Percentiles rank a stretch among this genome's conserved stretches.
Conservation (phyloP, 2,329 filamentous ascomycete genomes). For the Mycocentrospora acerina region DNA sequence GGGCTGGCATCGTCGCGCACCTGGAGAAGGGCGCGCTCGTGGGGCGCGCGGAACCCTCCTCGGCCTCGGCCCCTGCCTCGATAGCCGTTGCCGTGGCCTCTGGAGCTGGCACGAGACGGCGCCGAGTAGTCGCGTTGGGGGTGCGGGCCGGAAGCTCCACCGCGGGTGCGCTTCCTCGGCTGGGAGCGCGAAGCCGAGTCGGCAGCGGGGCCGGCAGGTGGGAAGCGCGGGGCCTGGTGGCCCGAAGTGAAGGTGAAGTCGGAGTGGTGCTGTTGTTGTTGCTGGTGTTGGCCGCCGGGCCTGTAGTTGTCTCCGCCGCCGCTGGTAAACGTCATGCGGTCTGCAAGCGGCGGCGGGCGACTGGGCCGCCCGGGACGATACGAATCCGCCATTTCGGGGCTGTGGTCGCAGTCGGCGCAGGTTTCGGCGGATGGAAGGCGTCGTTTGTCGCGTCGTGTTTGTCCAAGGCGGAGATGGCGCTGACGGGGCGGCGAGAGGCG, state of each 20-base stretch:
- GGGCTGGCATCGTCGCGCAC: slow-evolving; percentile 45
- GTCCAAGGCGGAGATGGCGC: slow-evolving; percentile 8
- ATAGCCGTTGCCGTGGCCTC: slow-evolving; percentile 17
- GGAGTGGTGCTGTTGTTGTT: slow-evolving; percentile 14
- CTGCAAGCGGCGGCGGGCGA: slow-evolving; percentile 20
- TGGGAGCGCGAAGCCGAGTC: slow-evolving; percentile 11
- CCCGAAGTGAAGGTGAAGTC: slow-evolving; percentile 40
- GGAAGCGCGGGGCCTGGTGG: slow-evolving; percentile 32
- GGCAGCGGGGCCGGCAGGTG: slow-evolving; percentile 23
- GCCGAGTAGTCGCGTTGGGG: slow-evolving; percentile 12
- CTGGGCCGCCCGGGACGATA: slow-evolving; percentile 29
- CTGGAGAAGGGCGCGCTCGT: slow-evolving; percentile 49
- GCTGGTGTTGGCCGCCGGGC: slow-evolving; percentile 16
- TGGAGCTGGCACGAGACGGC: slow-evolving; percentile 11
- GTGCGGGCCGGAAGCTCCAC: slow-evolving; percentile 12
- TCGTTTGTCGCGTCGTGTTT: slow-evolving; percentile 5
- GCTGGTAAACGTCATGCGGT: slow-evolving; percentile 32
- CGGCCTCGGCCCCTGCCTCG: slow-evolving; percentile 11
- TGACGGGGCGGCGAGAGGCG: slow-evolving; percentile 5
- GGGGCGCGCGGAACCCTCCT: slow-evolving; percentile 26
- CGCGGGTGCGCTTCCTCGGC: slow-evolving; percentile 19
- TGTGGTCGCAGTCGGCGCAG: slow-evolving; percentile 6
- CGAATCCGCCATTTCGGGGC: slow-evolving; percentile 26
- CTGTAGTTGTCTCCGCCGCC: slow-evolving; percentile 33
- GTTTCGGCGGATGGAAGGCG: neutral